Conservation (phyloP, 2,329 filamentous ascomycete genomes). For the Lasiodiplodia theobromae region DNA sequence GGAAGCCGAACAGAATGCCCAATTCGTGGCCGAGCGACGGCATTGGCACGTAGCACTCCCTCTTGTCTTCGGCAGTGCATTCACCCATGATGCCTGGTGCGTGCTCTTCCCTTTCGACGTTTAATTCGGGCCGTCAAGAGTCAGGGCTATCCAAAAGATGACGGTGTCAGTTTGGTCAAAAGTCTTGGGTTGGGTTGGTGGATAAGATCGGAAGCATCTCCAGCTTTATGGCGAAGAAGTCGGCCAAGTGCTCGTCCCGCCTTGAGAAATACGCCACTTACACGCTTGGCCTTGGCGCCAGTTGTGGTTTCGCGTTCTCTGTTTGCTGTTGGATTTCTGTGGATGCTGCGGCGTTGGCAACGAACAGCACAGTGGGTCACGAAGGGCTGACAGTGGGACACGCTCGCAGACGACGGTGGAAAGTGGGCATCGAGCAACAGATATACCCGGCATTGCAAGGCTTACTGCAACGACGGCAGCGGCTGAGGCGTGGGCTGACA, state of each 20-base stretch:
- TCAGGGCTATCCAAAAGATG: neutral
- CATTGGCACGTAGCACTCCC: constrained; percentile 30
- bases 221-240: constrained; percentile 14
- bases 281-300: constrained; percentile 14
- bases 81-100: constrained; percentile 18
- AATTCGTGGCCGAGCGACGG: constrained; percentile 37
- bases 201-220: neutral
- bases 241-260: constrained; percentile 8
- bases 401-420: neutral
- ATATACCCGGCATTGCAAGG: constrained; percentile 11
- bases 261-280: constrained; percentile 22
- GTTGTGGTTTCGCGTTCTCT: neutral
- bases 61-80: constrained; percentile 23
- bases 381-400: neutral
- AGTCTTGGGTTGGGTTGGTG: neutral
- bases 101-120: neutral
- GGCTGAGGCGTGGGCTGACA: constrained; percentile 21
- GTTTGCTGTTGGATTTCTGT: neutral
- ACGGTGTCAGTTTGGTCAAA: constrained; percentile 8
- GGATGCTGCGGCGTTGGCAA: too few relatives aligned
- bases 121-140: neutral
- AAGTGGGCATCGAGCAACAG: neutral
- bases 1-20: constrained; percentile 38
- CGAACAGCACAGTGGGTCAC: neutral
- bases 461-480: neutral